Evolutionary conservation across 164 flowering plant genomes (phyloP).

Genomic region (Piper longum): DNA sequence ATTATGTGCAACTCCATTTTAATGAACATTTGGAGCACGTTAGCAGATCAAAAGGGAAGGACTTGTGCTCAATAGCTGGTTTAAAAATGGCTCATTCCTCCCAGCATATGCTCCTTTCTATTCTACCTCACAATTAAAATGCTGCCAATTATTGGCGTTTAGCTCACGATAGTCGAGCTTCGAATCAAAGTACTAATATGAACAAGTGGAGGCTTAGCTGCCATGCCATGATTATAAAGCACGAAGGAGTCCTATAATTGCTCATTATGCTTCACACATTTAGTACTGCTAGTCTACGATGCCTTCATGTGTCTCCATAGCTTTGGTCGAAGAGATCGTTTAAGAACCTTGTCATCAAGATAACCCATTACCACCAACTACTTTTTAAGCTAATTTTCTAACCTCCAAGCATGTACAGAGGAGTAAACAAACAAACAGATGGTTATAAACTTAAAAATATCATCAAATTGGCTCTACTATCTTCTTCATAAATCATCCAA

Average conservation of each 20-base stretch:
- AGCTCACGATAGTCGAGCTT: background rate
- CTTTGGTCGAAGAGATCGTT: background rate
- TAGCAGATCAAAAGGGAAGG: background rate
- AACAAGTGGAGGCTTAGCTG: background rate
- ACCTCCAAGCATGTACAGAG: background rate
- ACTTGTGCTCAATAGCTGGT: background rate
- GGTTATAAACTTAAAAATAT: background rate
- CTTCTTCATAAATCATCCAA: conserved; percentile 1
- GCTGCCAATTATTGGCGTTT: conserved; percentile 3
- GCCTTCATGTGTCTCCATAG: background rate
- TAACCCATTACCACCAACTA: background rate
- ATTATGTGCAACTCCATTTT: background rate
- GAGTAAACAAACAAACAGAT: background rate
- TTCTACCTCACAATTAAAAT: background rate
- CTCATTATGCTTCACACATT: background rate
- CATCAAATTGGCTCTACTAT: conserved; percentile 1
- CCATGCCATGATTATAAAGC: too few species aligned
- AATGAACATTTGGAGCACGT: background rate
- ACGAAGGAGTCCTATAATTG: too few species aligned
- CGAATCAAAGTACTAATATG: background rate
- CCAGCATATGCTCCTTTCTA: background rate
- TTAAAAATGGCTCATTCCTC: background rate
- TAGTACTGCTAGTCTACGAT: background rate
- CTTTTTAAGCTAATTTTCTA: background rate
- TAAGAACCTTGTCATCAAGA: background rate